phyloP scores from a whole-genome alignment of 1,284 basidiomycete species.

The Agaricales sp. region DNA sequence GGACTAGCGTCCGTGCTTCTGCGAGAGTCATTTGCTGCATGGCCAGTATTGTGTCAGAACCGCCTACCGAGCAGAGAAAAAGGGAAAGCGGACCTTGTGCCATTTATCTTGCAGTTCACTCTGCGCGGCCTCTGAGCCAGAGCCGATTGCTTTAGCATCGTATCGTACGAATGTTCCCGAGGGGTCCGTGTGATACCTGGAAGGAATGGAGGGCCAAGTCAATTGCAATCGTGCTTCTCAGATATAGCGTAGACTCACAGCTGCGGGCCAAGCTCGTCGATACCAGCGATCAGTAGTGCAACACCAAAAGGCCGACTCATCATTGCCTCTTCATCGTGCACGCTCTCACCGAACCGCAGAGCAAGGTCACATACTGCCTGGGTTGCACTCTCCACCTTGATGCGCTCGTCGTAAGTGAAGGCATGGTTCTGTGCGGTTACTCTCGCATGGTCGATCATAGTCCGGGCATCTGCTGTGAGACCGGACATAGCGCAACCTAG shows the following conservation, averaged over 20 bases:
- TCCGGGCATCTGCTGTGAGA: constrained; percentile 94
- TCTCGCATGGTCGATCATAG: constrained; percentile 99
- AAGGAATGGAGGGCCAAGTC: constrained; percentile 3
- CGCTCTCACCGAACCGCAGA: constrained; percentile 96
- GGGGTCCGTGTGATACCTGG: constrained; percentile 94
- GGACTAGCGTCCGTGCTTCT: constrained; percentile 81
- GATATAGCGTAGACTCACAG: constrained; percentile 48
- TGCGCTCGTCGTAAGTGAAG: constrained; percentile 95
- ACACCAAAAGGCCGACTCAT: constrained; percentile 99
- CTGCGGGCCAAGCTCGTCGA: constrained; percentile 95
- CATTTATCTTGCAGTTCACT: constrained; percentile 96
- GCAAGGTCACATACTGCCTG: constrained; percentile 98
- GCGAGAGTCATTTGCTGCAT: constrained; percentile 82
- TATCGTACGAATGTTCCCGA: constrained; percentile 98
- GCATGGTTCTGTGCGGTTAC: constrained; percentile 93
- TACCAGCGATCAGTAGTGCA: constrained; percentile 91
- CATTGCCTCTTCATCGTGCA: constrained; percentile 97
- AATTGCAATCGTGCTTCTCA: not conserved
- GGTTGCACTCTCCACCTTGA: constrained; percentile 95
- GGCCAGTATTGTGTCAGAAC: constrained; percentile 2
- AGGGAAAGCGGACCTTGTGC: constrained; percentile 70
- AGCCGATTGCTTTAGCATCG: constrained; percentile 98
- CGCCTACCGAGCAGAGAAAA: constrained; percentile 5
- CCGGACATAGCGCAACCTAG: constrained; percentile 98
- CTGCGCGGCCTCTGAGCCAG: constrained; percentile 96